A percentile compares a stretch with the other conserved stretches of the same genome.
These are phyloP conservation scores for Lipomyces anomalus DNA, from an alignment of 805 yeast species.

Conservation along the genomic window DNA sequence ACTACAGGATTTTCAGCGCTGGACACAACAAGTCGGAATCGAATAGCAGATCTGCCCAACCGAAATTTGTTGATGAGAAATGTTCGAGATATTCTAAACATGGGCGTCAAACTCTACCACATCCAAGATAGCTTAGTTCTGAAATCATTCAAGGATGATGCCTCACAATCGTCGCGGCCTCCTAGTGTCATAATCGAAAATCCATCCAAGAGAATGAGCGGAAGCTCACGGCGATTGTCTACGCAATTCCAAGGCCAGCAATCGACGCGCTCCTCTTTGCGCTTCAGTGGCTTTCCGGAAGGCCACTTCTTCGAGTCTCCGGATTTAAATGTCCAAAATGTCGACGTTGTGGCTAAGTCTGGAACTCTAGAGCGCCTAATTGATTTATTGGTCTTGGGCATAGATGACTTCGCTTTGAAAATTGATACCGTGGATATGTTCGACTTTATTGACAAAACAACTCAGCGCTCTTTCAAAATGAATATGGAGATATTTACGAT, in stretches of 20 bases:
- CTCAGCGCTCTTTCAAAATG: constrained; percentile 41
- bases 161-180: constrained; percentile 36
- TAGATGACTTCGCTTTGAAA: constrained; percentile 47
- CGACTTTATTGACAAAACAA: constrained; percentile 4
- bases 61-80: constrained; percentile 49
- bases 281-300: too few species aligned
- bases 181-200: constrained; percentile 44
- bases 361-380: constrained; percentile 71
- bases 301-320: too few species aligned
- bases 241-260: constrained; percentile 20
- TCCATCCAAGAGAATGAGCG: constrained; percentile 40
- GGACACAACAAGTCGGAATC: constrained; percentile 38
- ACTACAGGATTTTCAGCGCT: constrained; percentile 46
- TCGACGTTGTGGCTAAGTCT: constrained; percentile 49
- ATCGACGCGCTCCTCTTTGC: not conserved
- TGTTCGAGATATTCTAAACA: constrained; percentile 59
- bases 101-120: constrained; percentile 53
- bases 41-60: constrained; percentile 29
- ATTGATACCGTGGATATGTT: constrained; percentile 22
- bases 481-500: constrained; percentile 60
- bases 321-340: not conserved
- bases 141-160: constrained; percentile 45
- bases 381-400: constrained; percentile 72
- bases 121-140: constrained; percentile 53
- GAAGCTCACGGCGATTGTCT: constrained; percentile 33